Evolutionary conservation across 352 stramenopile genomes (phyloP).

Genomic region (Pythium monospermum): DNA sequence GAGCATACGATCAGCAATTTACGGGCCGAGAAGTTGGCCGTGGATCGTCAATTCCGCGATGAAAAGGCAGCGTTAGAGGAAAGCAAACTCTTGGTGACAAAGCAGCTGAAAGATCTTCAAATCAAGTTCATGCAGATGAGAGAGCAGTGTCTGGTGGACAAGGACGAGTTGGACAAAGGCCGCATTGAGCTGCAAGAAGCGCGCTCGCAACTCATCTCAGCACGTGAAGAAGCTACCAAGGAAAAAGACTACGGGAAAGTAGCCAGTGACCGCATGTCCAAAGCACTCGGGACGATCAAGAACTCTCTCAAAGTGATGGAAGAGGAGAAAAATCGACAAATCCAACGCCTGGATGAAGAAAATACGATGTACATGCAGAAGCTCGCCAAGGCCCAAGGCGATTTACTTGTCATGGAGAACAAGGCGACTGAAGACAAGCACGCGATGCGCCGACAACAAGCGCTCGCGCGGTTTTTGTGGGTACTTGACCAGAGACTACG

Average conservation of each 20-base stretch:
- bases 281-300: conserved; percentile 54
- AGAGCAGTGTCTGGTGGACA: conserved; percentile 56
- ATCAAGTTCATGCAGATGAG: conserved; percentile 46
- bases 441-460: conserved; percentile 27
- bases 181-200: conserved; percentile 45
- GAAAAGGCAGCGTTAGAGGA: conserved; percentile 43
- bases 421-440: conserved; percentile 32
- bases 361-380: conserved; percentile 45
- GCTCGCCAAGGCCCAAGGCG: conserved; percentile 46
- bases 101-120: conserved; percentile 58
- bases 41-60: conserved; percentile 33
- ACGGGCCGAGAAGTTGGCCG: conserved; percentile 12
- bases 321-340: conserved; percentile 52
- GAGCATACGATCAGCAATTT: conserved; percentile 41
- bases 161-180: conserved; percentile 57
- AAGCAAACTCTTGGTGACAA: conserved; percentile 38
- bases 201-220: conserved; percentile 31
- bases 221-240: conserved; percentile 47
- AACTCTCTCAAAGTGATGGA: conserved; percentile 52
- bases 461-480: conserved; percentile 20
- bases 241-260: conserved; percentile 50
- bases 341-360: conserved; percentile 48
- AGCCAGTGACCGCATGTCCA: conserved; percentile 51
- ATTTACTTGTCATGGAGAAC: conserved; percentile 52
- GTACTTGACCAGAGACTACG: conserved; percentile 20